Conservation (phyloP, 2,329 filamentous ascomycete species). For the Diatrype stigma region DNA sequence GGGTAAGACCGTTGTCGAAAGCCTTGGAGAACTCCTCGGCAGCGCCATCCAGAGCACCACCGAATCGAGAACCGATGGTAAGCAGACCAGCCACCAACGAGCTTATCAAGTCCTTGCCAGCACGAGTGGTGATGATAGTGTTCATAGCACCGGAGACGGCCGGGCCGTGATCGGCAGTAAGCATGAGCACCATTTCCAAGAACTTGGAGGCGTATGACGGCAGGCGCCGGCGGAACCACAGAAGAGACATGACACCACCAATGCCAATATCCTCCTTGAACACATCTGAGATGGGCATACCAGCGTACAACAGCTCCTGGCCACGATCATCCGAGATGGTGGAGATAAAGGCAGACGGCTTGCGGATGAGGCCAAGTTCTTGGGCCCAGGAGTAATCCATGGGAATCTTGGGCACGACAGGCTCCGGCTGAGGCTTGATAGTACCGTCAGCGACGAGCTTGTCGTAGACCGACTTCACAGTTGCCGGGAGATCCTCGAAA, state of each 20-base stretch:
- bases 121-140: constrained; percentile 99
- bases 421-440: constrained; percentile 83
- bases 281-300: constrained; percentile 99
- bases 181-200: constrained; percentile 99
- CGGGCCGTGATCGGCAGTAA: constrained; percentile 97
- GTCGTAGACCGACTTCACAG: constrained; percentile 80
- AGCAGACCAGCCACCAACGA: constrained; percentile 93
- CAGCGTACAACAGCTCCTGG: constrained; percentile 96
- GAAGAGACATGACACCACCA: constrained; percentile 98
- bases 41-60: constrained; percentile 95
- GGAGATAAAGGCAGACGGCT: constrained; percentile 99
- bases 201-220: constrained; percentile 97
- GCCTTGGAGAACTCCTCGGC: constrained; percentile 98
- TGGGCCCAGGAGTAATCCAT: constrained; percentile 99
- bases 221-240: constrained; percentile 98
- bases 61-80: constrained; percentile 96
- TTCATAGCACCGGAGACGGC: constrained; percentile 99
- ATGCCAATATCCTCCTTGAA: constrained; percentile 99
- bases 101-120: constrained; percentile 96
- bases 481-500: constrained; percentile 86
- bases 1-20: constrained; percentile 95
- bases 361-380: constrained; percentile 98
- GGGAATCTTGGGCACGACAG: constrained; percentile 95
- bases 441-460: constrained; percentile 79
- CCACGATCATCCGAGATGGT: constrained; percentile 99